Percentiles rank a stretch among this genome's conserved stretches.
These are phyloP conservation scores for Veloboletus limbatus DNA, from an alignment of 1,284 basidiomycete species.

Conservation along the genomic window DNA sequence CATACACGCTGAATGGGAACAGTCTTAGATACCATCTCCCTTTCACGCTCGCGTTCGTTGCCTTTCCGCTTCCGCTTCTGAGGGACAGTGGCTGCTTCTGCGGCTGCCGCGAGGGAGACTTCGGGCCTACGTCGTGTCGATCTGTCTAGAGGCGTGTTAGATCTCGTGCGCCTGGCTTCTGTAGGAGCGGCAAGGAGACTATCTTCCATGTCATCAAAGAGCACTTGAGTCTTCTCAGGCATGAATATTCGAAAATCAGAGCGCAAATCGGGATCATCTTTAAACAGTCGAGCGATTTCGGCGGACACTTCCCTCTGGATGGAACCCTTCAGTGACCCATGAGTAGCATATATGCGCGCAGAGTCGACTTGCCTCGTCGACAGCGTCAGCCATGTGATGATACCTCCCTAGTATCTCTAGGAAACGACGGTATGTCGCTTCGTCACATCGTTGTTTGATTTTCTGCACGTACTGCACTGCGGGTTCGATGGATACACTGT, in stretches of 20 bases:
- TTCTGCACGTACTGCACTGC: constrained; percentile 96
- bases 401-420: constrained; percentile 82
- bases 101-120: constrained; percentile 30
- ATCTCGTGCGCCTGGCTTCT: constrained; percentile 27
- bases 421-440: constrained; percentile 93
- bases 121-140: constrained; percentile 30
- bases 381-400: constrained; percentile 50
- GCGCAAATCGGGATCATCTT: constrained; percentile 84
- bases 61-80: constrained; percentile 66
- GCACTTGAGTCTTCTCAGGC: constrained; percentile 60
- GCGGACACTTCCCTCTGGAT: constrained; percentile 72
- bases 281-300: constrained; percentile 84
- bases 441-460: constrained; percentile 94
- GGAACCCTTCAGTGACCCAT: constrained; percentile 40
- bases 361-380: constrained; percentile 67
- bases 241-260: constrained; percentile 92
- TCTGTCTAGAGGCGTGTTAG: constrained; percentile 26
- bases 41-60: constrained; percentile 37
- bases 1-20: constrained; percentile 28
- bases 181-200: constrained; percentile 23
- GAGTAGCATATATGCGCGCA: constrained; percentile 34
- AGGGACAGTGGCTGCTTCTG: constrained; percentile 39
- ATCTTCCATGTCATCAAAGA: constrained; percentile 45
- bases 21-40: constrained; percentile 24
- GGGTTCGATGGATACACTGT: constrained; percentile 52